Conservation (phyloP, 140 eudicot species). For the Bidens hawaiensis region DNA sequence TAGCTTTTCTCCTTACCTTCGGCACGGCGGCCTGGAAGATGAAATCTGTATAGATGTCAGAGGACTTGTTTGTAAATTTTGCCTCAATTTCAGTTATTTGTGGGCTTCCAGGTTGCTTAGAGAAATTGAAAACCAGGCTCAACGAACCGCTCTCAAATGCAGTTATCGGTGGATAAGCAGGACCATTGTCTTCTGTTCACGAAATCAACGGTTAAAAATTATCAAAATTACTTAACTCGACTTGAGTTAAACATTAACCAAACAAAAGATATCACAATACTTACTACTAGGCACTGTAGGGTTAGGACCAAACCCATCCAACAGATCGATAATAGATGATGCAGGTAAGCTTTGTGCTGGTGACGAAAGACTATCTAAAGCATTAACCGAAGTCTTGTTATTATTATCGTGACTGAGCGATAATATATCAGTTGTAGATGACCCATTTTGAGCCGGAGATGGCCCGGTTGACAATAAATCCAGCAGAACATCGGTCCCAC, state of each 20-base stretch:
- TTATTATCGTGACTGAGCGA: slow-evolving; percentile 47
- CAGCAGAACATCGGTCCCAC: slow-evolving; percentile 70
- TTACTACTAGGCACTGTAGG: slow-evolving; percentile 64
- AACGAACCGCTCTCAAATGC: slow-evolving; percentile 88
- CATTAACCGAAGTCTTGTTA: slow-evolving; percentile 36
- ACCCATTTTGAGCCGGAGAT: slow-evolving; percentile 52
- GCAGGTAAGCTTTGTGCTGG: slow-evolving; percentile 47
- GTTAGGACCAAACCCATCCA: slow-evolving; percentile 67
- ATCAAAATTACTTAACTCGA: slow-evolving; percentile 5
- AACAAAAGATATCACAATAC: slow-evolving; percentile 5
- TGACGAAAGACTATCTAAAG: slow-evolving; percentile 47
- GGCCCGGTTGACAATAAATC: slow-evolving; percentile 86
- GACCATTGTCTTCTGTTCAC: slow-evolving; percentile 57
- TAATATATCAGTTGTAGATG: slow-evolving; percentile 50
- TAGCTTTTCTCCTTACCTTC: slow-evolving; percentile 44
- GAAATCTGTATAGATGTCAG: slow-evolving; percentile 63
- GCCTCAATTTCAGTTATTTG: slow-evolving; percentile 71
- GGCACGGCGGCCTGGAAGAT: slow-evolving; percentile 98
- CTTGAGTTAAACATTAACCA: not conserved
- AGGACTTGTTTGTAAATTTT: slow-evolving; percentile 61
- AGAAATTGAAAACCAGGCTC: slow-evolving; percentile 68
- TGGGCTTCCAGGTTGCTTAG: slow-evolving; percentile 63
- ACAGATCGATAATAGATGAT: slow-evolving; percentile 54
- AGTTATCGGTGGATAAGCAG: slow-evolving; percentile 67
- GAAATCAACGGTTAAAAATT: slow-evolving; percentile 5